These are phyloP conservation scores for Arthrobotrys conoides DNA, from an alignment of 2,329 filamentous ascomycete genomes.

Conservation along the genomic window DNA sequence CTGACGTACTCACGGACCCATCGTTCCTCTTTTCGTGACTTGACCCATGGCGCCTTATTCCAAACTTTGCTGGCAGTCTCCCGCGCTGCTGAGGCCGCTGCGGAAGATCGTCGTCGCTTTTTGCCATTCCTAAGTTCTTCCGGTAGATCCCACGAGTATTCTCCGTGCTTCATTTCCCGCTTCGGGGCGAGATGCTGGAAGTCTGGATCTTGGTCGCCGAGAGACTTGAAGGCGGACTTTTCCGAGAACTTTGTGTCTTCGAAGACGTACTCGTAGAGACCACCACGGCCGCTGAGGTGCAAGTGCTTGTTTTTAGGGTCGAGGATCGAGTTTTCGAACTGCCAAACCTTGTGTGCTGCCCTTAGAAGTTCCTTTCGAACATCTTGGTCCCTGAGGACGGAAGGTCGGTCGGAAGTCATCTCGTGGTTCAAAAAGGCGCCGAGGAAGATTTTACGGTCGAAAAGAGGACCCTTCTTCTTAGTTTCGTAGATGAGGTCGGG, in stretches of 20 bases:
- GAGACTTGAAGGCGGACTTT: conserved; percentile 48
- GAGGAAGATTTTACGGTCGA: conserved; percentile 57
- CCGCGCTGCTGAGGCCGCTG: conserved; percentile 1
- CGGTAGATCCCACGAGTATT: conserved; percentile 56
- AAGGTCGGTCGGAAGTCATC: conserved; percentile 23
- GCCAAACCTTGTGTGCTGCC: conserved; percentile 57
- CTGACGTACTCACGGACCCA: conserved; percentile 57
- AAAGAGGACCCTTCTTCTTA: conserved; percentile 52
- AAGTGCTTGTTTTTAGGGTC: conserved; percentile 54
- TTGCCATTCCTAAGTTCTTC: conserved; percentile 32
- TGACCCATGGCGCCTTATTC: conserved; percentile 56
- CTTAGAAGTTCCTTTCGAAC: conserved; percentile 42
- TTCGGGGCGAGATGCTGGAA: conserved; percentile 55
- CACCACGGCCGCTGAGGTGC: conserved; percentile 50
- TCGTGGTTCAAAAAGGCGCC: conserved; percentile 46
- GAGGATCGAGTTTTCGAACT: conserved; percentile 59
- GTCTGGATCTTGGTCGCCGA: conserved; percentile 53
- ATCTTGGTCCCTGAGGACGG: conserved; percentile 44
- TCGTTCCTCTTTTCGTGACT: conserved; percentile 41
- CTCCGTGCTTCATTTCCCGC: conserved; percentile 45
- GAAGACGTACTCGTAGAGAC: conserved; percentile 59
- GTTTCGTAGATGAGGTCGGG: conserved; percentile 60
- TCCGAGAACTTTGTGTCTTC: conserved; percentile 56
- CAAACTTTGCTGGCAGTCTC: conserved; percentile 37
- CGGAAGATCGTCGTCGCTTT: conserved; percentile 34